These are phyloP conservation scores for Syncephalastrum contaminatum DNA, from an alignment of 371 early-diverging fungal genomes.

Conservation along the genomic window DNA sequence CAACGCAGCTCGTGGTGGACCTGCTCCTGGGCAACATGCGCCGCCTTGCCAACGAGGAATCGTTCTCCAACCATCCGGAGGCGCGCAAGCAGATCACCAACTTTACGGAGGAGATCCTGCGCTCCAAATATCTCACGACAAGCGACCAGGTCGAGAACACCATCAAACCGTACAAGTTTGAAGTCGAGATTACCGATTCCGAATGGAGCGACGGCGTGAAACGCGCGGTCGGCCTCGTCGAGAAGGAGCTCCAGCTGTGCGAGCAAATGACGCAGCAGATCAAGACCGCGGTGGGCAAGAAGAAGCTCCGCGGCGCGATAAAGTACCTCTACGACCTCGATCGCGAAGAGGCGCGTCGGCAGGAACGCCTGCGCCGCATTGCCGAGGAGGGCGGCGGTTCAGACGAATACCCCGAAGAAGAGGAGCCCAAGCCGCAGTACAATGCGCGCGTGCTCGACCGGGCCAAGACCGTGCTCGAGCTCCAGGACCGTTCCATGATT, in stretches of 20 bases:
- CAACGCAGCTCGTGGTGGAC: conserved; percentile 91
- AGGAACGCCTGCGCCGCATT: conserved; percentile 33
- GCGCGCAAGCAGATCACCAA: conserved; percentile 79
- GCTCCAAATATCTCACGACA: conserved; percentile 80
- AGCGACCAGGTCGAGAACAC: conserved; percentile 98
- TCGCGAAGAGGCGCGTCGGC: conserved; percentile 51
- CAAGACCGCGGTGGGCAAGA: conserved; percentile 74
- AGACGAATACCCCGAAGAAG: conserved; percentile 32
- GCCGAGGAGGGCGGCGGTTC: conserved; percentile 21
- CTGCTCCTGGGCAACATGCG: conserved; percentile 83
- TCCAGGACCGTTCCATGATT: conserved; percentile 73
- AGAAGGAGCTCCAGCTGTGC: conserved; percentile 74
- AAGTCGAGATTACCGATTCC: conserved; percentile 87
- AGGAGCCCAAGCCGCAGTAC: conserved; percentile 55
- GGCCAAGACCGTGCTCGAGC: conserved; percentile 76
- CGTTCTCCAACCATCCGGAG: conserved; percentile 84
- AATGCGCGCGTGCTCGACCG: conserved; percentile 74
- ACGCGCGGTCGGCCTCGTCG: conserved; percentile 71
- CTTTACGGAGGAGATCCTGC: conserved; percentile 82
- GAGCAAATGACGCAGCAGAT: conserved; percentile 71
- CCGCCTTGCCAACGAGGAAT: conserved; percentile 73
- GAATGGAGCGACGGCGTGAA: conserved; percentile 93
- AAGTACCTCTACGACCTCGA: conserved; percentile 58
- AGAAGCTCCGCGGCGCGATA: conserved; percentile 84
- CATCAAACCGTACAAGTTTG: conserved; percentile 97